Evolutionary conservation across 371 early-diverging fungal species (phyloP).

Genomic region (Mucor racemosus): DNA sequence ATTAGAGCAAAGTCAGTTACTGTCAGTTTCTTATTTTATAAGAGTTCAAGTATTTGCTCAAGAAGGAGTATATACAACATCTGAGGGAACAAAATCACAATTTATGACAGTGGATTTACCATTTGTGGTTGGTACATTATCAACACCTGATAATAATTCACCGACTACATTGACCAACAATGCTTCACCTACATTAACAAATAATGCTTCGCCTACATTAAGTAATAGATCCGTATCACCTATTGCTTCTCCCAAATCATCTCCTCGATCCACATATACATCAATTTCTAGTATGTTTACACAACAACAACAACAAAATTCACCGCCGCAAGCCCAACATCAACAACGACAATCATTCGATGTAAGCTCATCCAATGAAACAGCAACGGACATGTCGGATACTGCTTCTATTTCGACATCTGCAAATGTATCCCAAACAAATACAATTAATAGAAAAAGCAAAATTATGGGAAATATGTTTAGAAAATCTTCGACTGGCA

Average conservation of each 20-base stretch:
- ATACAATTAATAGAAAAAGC: not conserved
- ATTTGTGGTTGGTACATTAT: slow-evolving; percentile 24
- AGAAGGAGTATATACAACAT: slow-evolving; percentile 20
- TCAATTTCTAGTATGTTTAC: not conserved
- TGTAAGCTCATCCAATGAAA: not conserved
- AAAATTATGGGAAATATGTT: slow-evolving; percentile 18
- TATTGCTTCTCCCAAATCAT: not conserved
- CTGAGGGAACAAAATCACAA: slow-evolving; percentile 14
- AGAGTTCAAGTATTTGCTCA: slow-evolving; percentile 28
- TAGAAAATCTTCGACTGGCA: slow-evolving; percentile 17
- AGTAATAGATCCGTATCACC: slow-evolving; percentile 1
- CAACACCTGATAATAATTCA: not conserved
- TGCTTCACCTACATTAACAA: not conserved
- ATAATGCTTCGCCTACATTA: not conserved
- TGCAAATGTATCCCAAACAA: not conserved
- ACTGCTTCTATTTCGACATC: not conserved
- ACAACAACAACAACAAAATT: not conserved
- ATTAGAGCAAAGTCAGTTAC: slow-evolving; percentile 24
- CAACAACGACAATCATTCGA: not conserved
- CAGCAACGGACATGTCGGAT: not conserved
- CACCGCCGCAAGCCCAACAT: not conserved
- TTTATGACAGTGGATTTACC: slow-evolving; percentile 29
- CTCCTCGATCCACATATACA: slow-evolving; percentile 2
- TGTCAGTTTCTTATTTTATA: slow-evolving; percentile 25
- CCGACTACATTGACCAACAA: not conserved